phyloP scores from a whole-genome alignment of 139 green algal species.

The Tetradesmus lagerheimii region DNA sequence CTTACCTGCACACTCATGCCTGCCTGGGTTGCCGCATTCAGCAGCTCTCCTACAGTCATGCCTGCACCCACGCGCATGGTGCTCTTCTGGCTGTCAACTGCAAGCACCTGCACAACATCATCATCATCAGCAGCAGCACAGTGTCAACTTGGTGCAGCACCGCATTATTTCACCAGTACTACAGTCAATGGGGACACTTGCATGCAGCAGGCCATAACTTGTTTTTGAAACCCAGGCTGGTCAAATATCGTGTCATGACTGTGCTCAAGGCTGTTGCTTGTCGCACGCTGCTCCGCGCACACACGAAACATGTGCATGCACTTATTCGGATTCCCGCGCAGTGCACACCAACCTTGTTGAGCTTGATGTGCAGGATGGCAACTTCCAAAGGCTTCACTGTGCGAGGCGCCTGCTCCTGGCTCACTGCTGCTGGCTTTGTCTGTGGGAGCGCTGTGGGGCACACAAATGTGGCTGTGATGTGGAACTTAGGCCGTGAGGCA shows the following conservation, averaged over 20 bases:
- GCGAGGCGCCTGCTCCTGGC: background rate
- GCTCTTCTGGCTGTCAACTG: background rate
- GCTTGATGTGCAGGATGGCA: conserved; percentile 4
- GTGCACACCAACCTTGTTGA: background rate
- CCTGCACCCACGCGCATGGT: conserved; percentile 24
- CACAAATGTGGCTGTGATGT: background rate
- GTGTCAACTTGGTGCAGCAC: background rate
- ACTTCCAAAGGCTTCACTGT: background rate
- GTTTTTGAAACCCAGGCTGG: too few relatives aligned
- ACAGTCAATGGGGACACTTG: too few relatives aligned
- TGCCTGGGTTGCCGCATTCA: background rate
- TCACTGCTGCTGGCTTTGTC: background rate
- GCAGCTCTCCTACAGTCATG: conserved; percentile 2
- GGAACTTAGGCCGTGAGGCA: background rate
- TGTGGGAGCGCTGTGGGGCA: background rate
- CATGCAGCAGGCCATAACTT: too few relatives aligned
- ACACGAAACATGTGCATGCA: too few relatives aligned
- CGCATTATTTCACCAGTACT: too few relatives aligned
- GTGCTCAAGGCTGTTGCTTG: too few relatives aligned
- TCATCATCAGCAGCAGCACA: background rate
- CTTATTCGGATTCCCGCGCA: background rate
- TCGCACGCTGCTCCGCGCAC: too few relatives aligned
- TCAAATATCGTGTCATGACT: too few relatives aligned
- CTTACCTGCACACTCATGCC: conserved; percentile 30
- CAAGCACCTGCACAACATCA: background rate